Conservation (phyloP, 2,329 filamentous ascomycete genomes). For the Colletotrichum aenigma region DNA sequence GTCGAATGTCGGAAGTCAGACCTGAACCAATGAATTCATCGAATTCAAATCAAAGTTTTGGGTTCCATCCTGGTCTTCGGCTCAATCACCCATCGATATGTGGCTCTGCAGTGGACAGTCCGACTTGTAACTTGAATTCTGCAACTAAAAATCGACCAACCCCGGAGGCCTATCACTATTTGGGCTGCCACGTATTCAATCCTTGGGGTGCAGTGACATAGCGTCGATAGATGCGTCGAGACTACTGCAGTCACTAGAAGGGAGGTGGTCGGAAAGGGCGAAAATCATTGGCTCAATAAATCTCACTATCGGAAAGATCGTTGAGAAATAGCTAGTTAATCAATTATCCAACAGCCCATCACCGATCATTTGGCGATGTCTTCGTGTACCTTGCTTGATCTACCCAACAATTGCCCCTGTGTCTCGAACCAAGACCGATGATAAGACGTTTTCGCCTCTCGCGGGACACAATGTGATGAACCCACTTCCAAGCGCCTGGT, state of each 20-base stretch:
- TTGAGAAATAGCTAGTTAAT: neutral
- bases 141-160: neutral
- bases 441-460: neutral
- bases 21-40: neutral
- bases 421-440: neutral
- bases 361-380: neutral
- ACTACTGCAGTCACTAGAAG: neutral
- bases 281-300: neutral
- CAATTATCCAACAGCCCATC: neutral
- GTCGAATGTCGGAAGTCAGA: neutral
- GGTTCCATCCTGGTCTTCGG: neutral
- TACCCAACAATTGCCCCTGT: neutral
- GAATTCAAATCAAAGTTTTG: neutral
- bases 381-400: neutral
- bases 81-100: neutral
- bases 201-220: neutral
- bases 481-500: neutral
- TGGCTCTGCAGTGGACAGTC: neutral
- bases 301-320: neutral
- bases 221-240: neutral
- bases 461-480: neutral
- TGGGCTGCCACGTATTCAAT: neutral
- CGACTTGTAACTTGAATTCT: neutral
- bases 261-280: neutral
- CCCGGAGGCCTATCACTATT: neutral